These are phyloP conservation scores for Annulohypoxylon stygium DNA, from an alignment of 495 filamentous ascomycete genomes.

Conservation along the genomic window DNA sequence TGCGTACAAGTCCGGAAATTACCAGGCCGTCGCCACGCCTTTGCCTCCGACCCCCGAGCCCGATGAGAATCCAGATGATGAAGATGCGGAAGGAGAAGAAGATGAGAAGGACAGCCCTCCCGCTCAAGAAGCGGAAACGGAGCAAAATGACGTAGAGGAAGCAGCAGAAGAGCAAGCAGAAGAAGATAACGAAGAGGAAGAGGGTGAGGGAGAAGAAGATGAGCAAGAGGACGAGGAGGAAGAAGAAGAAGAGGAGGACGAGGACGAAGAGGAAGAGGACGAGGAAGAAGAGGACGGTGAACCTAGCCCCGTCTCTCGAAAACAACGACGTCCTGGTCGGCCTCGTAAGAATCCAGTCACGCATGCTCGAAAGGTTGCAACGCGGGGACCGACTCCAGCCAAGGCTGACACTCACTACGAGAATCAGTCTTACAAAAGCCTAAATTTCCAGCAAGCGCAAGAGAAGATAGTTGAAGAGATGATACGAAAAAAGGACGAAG, in stretches of 20 bases:
- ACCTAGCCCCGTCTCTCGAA: constrained; percentile 48
- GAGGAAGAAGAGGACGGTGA: constrained; percentile 57
- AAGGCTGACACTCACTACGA: constrained; percentile 66
- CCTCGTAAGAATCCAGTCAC: constrained; percentile 51
- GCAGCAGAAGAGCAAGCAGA: constrained; percentile 9
- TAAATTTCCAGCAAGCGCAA: constrained; percentile 82
- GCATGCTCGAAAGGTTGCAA: constrained; percentile 43
- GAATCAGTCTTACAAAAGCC: constrained; percentile 68
- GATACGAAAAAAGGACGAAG: constrained; percentile 70
- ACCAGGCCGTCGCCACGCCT: constrained; percentile 73
- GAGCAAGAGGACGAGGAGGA: constrained; percentile 42
- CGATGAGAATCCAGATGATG: constrained; percentile 37
- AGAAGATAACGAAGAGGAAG: constrained; percentile 53
- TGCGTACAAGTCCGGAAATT: constrained; percentile 72
- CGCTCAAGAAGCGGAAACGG: constrained; percentile 37
- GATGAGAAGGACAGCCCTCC: constrained; percentile 34
- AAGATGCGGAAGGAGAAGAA: constrained; percentile 50
- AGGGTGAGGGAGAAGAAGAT: constrained; percentile 52
- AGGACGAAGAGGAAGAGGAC: constrained; percentile 48
- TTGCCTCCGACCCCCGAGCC: constrained; percentile 62
- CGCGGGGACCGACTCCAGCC: constrained; percentile 43
- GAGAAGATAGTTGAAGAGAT: constrained; percentile 81
- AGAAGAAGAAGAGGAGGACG: constrained; percentile 34
- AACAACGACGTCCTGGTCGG: constrained; percentile 43
- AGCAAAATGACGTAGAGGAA: not conserved